Conservation (phyloP, 2,329 filamentous ascomycete species). For the Talaromyces sp. region DNA sequence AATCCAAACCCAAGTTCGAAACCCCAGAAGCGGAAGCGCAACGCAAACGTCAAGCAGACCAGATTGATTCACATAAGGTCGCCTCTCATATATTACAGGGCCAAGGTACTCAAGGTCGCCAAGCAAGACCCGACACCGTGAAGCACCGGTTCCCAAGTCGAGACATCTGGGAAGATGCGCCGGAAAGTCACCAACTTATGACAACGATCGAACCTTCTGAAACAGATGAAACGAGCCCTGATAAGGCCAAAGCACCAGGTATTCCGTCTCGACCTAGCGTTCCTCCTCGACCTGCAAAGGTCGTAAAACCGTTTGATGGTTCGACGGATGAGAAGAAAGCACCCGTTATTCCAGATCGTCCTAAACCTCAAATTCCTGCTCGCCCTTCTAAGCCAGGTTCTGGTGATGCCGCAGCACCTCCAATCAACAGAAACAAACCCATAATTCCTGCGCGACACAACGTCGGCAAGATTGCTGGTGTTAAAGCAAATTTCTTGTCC, state of each 20-base stretch:
- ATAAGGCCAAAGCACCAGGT: constrained; percentile 30
- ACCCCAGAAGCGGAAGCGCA: constrained; percentile 49
- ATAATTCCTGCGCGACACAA: constrained; percentile 72
- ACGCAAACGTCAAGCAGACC: constrained; percentile 40
- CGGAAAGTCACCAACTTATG: constrained; percentile 75
- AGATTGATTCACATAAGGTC: constrained; percentile 36
- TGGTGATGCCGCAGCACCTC: constrained; percentile 33
- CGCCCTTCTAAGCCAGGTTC: constrained; percentile 56
- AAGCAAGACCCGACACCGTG: constrained; percentile 49
- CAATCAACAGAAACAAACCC: constrained; percentile 70
- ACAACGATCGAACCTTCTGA: constrained; percentile 60
- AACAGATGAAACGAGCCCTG: constrained; percentile 44
- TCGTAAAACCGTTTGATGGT: constrained; percentile 28
- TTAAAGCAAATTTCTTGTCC: constrained; percentile 88
- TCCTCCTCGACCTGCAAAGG: constrained; percentile 29
- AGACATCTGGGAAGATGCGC: constrained; percentile 92
- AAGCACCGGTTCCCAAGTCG: constrained; percentile 80
- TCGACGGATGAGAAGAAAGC: constrained; percentile 50
- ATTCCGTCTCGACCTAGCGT: constrained; percentile 28
- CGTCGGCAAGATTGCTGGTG: constrained; percentile 81
- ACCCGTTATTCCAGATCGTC: constrained; percentile 54
- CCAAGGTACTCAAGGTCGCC: constrained; percentile 23
- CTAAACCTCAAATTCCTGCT: constrained; percentile 64
- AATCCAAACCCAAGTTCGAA: constrained; percentile 41
- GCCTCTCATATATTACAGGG: constrained; percentile 33